Evolutionary conservation across 2,329 filamentous ascomycete genomes (phyloP), one percentile per base, ranked within the genome.

Genomic region (Penicillium sp.): DNA sequence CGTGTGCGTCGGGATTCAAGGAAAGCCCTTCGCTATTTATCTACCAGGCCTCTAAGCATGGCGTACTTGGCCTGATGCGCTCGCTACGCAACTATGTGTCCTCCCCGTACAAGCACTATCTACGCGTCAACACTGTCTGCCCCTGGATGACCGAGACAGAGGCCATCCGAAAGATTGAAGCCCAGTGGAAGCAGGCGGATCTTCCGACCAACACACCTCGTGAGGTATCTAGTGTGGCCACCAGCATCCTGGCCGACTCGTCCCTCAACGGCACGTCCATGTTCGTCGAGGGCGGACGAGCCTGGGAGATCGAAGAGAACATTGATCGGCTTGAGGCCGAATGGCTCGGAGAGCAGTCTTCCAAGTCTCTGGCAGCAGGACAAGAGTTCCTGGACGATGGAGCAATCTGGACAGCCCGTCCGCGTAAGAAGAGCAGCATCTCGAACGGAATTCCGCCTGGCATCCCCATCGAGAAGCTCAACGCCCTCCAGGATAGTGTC

Each of bases 1-100:
- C 75, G 36, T 80, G 74, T 6, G 70, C 76, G 1, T 77, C 78
- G 0, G 78, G 78, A 2, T 79, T 81, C 56, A 76, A 75, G 13
- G 76, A 79, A 30, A 72, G 74, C 4, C 77, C 79, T 0, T 77
- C 76, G 0, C 61, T 80, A 1, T 75, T 75, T 43, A 68, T 79
- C 20, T 81, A 82, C 55, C 72, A 74, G 3, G 67, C 78, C 0
- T 68, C 73, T 5, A 80, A 82, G 56, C 79, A 81, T 54, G 78
- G 76, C n/a, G 72, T 82, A 0, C 68, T 79, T 23, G 79, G 79
- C 0, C 65, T 80, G 6, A 77, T 80, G 72, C 70, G 79, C 18
- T 71, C 74, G 15, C 63, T 81, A 23, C 68, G 75, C 29, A 61
- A 59, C 46, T 75, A 67, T 52, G 55, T 68, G 27, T 59, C 62